These are phyloP conservation scores for Erigeron philadelphicus DNA, from an alignment of 140 eudicot genomes.

Conservation along the genomic window DNA sequence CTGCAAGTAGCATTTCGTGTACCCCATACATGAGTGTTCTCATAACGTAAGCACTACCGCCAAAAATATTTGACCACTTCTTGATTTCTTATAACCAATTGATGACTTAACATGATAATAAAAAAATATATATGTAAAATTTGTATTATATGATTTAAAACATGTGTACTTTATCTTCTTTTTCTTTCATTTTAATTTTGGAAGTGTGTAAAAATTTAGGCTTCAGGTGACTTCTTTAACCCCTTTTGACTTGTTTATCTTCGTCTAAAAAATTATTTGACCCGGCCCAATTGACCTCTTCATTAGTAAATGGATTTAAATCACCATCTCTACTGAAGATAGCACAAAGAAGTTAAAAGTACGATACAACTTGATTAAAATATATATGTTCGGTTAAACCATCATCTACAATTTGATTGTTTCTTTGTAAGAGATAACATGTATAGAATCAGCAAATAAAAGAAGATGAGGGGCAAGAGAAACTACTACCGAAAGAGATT, in stretches of 20 bases:
- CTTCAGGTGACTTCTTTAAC: too few relatives aligned
- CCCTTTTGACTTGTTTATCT: too few relatives aligned
- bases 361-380: too few relatives aligned
- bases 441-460: background rate
- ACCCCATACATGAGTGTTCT: background rate
- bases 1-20: slow-evolving; percentile 32
- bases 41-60: background rate
- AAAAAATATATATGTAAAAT: too few relatives aligned
- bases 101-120: too few relatives aligned
- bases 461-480: background rate
- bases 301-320: background rate
- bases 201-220: too few relatives aligned
- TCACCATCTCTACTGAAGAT: background rate
- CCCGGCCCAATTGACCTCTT: background rate
- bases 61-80: too few relatives aligned
- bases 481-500: background rate
- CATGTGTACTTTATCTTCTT: too few relatives aligned
- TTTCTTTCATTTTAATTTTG: too few relatives aligned
- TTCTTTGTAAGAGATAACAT: background rate
- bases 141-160: too few relatives aligned
- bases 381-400: background rate
- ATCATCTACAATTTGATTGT: background rate
- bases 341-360: background rate
- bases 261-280: too few relatives aligned
- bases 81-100: too few relatives aligned